Conservation (phyloP, 768 basidiomycete species). For the Amanita muscaria region DNA sequence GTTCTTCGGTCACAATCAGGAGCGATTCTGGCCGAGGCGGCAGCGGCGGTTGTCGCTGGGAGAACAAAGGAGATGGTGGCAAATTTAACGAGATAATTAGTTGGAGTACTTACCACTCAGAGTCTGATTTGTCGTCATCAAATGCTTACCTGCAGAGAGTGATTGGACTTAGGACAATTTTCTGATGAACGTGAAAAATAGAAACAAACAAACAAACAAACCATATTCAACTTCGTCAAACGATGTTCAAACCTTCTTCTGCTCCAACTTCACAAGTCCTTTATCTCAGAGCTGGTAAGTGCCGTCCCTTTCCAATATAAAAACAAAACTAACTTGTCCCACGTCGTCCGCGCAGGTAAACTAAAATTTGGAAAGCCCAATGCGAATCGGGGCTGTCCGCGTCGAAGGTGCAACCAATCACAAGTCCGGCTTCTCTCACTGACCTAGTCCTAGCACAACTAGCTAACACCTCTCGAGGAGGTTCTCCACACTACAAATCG, state of each 20-base stretch:
- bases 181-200: no score
- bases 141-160: no score
- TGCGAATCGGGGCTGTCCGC: slow-evolving; percentile 68
- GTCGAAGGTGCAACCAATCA: slow-evolving; percentile 68
- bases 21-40: slow-evolving; percentile 28
- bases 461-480: slow-evolving; percentile 42
- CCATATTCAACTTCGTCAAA: no score
- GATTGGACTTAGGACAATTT: no score
- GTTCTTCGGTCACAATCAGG: slow-evolving; percentile 13
- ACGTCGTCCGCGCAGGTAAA: slow-evolving; percentile 51
- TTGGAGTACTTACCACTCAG: no score
- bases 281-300: slow-evolving; percentile 55
- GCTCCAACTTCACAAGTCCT: slow-evolving; percentile 51
- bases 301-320: neutral
- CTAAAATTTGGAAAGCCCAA: slow-evolving; percentile 53
- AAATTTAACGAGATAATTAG: slow-evolving; percentile 33
- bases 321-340: neutral
- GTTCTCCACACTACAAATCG: slow-evolving; percentile 63
- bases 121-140: no score
- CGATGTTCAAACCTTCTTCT: no score
- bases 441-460: slow-evolving; percentile 41
- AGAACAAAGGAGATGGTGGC: slow-evolving; percentile 21
- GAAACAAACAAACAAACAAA: no score
- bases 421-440: slow-evolving; percentile 57
- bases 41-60: slow-evolving; percentile 11